Evolutionary conservation across 371 early-diverging fungal genomes (phyloP), one percentile per base, ranked within the genome.

Genomic region (Lichtheimia ornata): DNA sequence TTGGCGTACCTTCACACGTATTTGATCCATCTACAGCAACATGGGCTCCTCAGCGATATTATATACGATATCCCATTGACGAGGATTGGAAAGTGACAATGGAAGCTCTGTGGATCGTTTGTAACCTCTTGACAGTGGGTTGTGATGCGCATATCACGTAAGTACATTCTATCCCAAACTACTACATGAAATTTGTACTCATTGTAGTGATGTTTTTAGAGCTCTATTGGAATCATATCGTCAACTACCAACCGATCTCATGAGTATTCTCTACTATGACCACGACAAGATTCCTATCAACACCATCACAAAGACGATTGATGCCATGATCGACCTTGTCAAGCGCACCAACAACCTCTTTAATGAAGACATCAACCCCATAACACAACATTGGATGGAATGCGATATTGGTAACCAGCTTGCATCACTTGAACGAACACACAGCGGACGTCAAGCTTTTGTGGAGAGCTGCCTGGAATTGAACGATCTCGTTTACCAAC

Each of bases 31-130:
- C 67, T 6, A 40, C 28, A 6, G 5, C 9, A 5, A 25, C 51
- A 58, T 72, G 71, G 72, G 67, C 6, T n/a, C 22, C 47, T 18
- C 47, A 47, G n/a, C 47, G 22, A 17, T 47, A 47, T 11, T 47
- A 47, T 22, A 5, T 47, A 47, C 47, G 47, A n/a, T 18, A 18
- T 28, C 22, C 63, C 14, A 61, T 49, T n/a, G 57, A 59, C 5
- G 77, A 71, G 35, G 86, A 84, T 52, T 85, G 86, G 86, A 82
- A 79, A 22, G 72, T 84, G 4, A 74, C 81, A 12, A 76, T 69
- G 7, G 86, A 85, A 52, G 78, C 83, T 0, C 59, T 82, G 0
- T 84, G 83, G 83, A 79, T 81, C 44, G 56, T 84, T 7, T 79
- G 81, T 57, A 85, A 85, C 50, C 63, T 84, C 4, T 74, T 82